Evolutionary conservation across 169 alveolate genomes (phyloP), one percentile per base, ranked within the genome.

Genomic region (Plasmodium billcollinsi): DNA sequence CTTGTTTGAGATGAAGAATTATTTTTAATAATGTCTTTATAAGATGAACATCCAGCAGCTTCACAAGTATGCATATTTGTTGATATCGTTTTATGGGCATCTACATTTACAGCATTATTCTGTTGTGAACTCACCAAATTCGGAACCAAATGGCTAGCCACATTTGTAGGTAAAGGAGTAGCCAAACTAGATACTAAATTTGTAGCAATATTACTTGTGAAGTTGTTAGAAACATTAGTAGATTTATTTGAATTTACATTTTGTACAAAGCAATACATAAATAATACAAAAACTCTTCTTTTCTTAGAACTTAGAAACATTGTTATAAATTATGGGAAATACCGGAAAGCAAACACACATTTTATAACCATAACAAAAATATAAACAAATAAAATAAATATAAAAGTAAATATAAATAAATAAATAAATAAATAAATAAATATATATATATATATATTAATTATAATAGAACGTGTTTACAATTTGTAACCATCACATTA

Each of bases 11-110:
- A 39, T 8, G 9, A 21, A 1, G 62, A 49, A 21, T 15, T 71
- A 50, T 71, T 49, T 12, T 71, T 62, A 6, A 73, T 86, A 21
- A 86, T 86, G 24, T 63, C 24, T 49, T 86, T 86, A 65, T 86
- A 73, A 2, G 92, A 71, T 12, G 78, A 26, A 47, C 92, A 86
- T 6, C 92, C 92, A 24, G 92, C 92, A 6, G 92, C 21, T 14
- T 72, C 72, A 49, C 92, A 86, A 0, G 92, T 86, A 14, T 70
- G 86, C 73, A 20, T 70, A 33, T 67, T 67, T 11, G 45, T 39
- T 39, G 47, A 39, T 39, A 39, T 39, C 47, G 47, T 39, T 39
- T 39, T 39, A 39, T 39, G 47, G 8, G 47, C 0, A 39, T 39
- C 47, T 39, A 39, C 9, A 39, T 39, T 0, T 2, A 11, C 47